Conservation (phyloP, 495 filamentous ascomycete species). For the Aspergillus avenaceus region DNA sequence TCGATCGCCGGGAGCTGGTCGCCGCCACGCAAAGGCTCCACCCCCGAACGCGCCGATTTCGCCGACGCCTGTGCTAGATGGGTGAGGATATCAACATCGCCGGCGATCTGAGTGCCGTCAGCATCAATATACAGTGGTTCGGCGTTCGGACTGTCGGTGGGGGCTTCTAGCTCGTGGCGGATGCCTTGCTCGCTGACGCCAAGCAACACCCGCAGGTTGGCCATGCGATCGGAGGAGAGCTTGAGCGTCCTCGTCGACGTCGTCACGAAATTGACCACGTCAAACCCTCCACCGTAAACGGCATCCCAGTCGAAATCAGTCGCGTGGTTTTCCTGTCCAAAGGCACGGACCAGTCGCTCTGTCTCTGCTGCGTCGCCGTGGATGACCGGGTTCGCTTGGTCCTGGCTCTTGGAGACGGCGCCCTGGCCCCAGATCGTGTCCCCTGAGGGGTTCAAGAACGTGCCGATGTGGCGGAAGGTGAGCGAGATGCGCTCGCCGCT, state of each 20-base stretch:
- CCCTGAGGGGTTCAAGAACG: slow-evolving; percentile 63
- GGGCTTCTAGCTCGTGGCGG: slow-evolving; percentile 34
- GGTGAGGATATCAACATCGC: slow-evolving; percentile 32
- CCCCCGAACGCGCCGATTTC: slow-evolving; percentile 25
- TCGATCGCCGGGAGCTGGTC: slow-evolving; percentile 28
- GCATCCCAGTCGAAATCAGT: slow-evolving; percentile 74
- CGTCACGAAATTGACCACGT: slow-evolving; percentile 73
- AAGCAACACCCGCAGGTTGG: slow-evolving; percentile 54
- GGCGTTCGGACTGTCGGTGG: background rate
- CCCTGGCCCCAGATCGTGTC: slow-evolving; percentile 88
- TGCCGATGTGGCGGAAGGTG: slow-evolving; percentile 89
- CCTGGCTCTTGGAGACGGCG: slow-evolving; percentile 61
- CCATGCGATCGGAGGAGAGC: slow-evolving; percentile 47
- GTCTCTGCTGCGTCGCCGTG: slow-evolving; percentile 65
- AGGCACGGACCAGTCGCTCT: slow-evolving; percentile 68
- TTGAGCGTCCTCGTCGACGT: slow-evolving; percentile 50
- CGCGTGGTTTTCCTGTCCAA: slow-evolving; percentile 79
- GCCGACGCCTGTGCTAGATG: slow-evolving; percentile 22
- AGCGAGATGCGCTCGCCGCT: slow-evolving; percentile 80
- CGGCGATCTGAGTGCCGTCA: slow-evolving; percentile 25
- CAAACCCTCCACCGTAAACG: slow-evolving; percentile 76
- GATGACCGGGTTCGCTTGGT: slow-evolving; percentile 55
- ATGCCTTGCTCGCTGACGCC: slow-evolving; percentile 58
- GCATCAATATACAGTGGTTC: slow-evolving; percentile 26
- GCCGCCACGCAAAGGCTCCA: slow-evolving; percentile 31